Base-by-base conservation (phyloP, 2,329 filamentous ascomycete species). In the Alternaria brassicicola region DNA sequence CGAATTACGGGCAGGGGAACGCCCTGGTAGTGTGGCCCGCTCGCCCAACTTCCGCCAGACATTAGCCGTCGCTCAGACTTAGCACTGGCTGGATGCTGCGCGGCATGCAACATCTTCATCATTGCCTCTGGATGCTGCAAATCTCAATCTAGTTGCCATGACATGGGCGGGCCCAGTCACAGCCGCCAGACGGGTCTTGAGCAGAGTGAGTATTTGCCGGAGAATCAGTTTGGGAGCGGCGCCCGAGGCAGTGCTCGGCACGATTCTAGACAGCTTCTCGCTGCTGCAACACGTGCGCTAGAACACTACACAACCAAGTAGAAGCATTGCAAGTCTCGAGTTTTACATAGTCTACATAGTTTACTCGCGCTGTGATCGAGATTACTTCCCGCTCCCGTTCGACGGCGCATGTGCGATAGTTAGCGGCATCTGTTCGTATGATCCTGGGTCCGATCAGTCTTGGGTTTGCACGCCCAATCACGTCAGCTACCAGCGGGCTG, bases 391-490 rank as follows among this genome's bases (percentile, higher is more conserved):
- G 72, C 63, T 69, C 70, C 72, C 70, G 67, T 62, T 68, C 61
- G 65, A 72, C 64, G 69, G 67, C 67, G 67, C 59, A 62, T 56
- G 55, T 59, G 53, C 59, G 66, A 65, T 58, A 42, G 56, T 56
- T 73, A 74, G 68, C 62, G 67, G 62, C 64, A 68, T 54, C 62
- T 64, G 43, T 42, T 64, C 55, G 52, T 62, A 60, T 56, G 41
- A 73, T 68, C 70, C 70, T 69, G 64, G 69, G 61, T 69, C 70
- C 49, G 70, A 72, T 73, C 69, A 66, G 39, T 60, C 66, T 62
- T 63, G 55, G 60, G 55, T 25, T 35, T 45, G 28, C 3, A 13
- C 42, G 10, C 19, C 59, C 55, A 57, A 49, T 57, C 54, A 46
- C n/a, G 43, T 50, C n/a, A 17, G 28, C 38, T 38, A 21, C n/a